Evolutionary conservation across 805 yeast species (phyloP), one percentile per base, ranked within the genome.

Genomic region (Zygotorulaspora florentina): DNA sequence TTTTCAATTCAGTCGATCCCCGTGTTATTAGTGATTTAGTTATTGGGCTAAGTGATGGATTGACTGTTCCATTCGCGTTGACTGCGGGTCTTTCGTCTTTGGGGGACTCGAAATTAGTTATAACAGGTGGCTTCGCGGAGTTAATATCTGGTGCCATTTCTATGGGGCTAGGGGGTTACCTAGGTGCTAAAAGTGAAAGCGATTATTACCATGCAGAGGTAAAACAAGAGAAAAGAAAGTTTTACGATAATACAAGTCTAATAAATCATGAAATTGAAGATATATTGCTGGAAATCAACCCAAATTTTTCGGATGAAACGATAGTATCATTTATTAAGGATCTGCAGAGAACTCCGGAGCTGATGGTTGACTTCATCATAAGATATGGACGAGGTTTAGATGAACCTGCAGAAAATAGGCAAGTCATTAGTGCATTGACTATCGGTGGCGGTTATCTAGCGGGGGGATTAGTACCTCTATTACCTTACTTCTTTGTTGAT

Each of bases 51-150:
- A 83, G 93, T 29, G 99, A 91, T 65, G 99, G 99, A 3, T 76
- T 91, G 54, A 91, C 98, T 0, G 99, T 91, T 34, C 99, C 99
- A n/a, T 91, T 91, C 74, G 99, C 99, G 1, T 76, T 93, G 56
- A 93, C 98, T 1, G 98, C 99, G 0, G 99, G 98, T 40, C 75
- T 91, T 45, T 85, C 96, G 1, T 83, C 95, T 1, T 75, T 91
- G 43, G 99, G 99, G 43, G 86, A 87, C 65, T 73, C 96, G 13
- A 85, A 79, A 64, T 76, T 91, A 52, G 99, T 91, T 42, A 89
- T 91, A 50, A 89, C 98, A 23, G 99, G 98, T 74, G 99, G 98
- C 18, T 79, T 91, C 77, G 98, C 98, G 8, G 99, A 91, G 71
- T 79, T 91, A 55, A 95, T 91, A 3, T 86, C 96, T 5, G 99